These are phyloP conservation scores for Wilcoxina mikolae DNA, from an alignment of 495 filamentous ascomycete species.

Conservation along the genomic window DNA sequence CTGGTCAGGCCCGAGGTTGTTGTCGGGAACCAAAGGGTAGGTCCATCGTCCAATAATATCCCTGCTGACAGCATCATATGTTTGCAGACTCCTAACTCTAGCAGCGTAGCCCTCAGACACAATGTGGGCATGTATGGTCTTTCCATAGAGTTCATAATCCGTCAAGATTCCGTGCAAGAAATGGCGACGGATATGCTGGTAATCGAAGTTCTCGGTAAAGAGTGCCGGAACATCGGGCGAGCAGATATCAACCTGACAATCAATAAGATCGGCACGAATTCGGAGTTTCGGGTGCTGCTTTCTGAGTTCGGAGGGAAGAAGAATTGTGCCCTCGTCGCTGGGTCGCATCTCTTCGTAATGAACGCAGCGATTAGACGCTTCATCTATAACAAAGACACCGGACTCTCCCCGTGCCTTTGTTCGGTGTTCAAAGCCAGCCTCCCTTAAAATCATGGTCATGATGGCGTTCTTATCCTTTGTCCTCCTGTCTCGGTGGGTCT, in stretches of 20 bases:
- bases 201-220: constrained; percentile 97
- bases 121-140: constrained; percentile 86
- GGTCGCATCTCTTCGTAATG: constrained; percentile 72
- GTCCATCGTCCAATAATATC: constrained; percentile 81
- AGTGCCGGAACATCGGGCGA: constrained; percentile 85
- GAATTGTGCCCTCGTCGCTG: constrained; percentile 27
- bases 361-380: constrained; percentile 62
- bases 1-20: constrained; percentile 62
- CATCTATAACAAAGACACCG: constrained; percentile 77
- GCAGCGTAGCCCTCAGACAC: constrained; percentile 60
- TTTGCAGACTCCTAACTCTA: constrained; percentile 65
- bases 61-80: constrained; percentile 80
- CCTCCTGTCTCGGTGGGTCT: constrained; percentile 64
- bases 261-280: constrained; percentile 73
- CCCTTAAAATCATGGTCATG: constrained; percentile 89
- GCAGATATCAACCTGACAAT: constrained; percentile 94
- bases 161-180: constrained; percentile 86
- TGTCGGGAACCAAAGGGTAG: constrained; percentile 87
- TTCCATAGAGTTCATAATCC: constrained; percentile 91
- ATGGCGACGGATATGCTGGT: constrained; percentile 71
- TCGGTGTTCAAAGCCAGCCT: constrained; percentile 58
- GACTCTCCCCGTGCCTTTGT: constrained; percentile 47
- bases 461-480: constrained; percentile 83
- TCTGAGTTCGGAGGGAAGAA: constrained; percentile 55
- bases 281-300: constrained; percentile 52